Evolutionary conservation across 495 filamentous ascomycete genomes (phyloP).

Genomic region (Aspergillus panamensis): DNA sequence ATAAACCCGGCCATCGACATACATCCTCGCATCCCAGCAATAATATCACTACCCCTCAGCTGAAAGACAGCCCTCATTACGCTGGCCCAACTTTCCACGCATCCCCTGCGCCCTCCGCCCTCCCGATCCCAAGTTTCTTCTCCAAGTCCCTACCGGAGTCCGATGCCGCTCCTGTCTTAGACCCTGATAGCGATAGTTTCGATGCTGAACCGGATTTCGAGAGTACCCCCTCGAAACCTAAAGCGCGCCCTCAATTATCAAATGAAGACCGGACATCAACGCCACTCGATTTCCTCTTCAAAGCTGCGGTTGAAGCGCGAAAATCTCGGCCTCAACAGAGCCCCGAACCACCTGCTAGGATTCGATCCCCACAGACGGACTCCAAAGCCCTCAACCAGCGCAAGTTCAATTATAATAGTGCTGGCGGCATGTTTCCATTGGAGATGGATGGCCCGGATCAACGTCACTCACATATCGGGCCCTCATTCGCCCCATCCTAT

Average conservation of each 20-base stretch:
- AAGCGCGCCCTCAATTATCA: slow-evolving; percentile 24
- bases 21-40: slow-evolving; percentile 31
- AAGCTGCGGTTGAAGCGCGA: slow-evolving; percentile 69
- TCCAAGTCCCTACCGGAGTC: slow-evolving; percentile 71
- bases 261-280: slow-evolving; percentile 56
- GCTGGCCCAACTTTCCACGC: slow-evolving; percentile 94
- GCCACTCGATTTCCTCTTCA: slow-evolving; percentile 84
- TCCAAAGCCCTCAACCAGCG: slow-evolving; percentile 27
- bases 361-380: slow-evolving; percentile 38
- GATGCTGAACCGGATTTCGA: slow-evolving; percentile 35
- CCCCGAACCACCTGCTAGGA: slow-evolving; percentile 40
- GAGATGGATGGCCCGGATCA: slow-evolving; percentile 58
- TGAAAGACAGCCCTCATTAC: slow-evolving; percentile 58
- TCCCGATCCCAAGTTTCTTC: slow-evolving; percentile 90
- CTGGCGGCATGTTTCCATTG: slow-evolving; percentile 57
- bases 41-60: slow-evolving; percentile 46
- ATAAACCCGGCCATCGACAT: slow-evolving; percentile 29
- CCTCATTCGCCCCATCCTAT: slow-evolving; percentile 65
- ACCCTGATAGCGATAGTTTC: slow-evolving; percentile 37
- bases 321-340: slow-evolving; percentile 37
- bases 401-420: slow-evolving; percentile 36
- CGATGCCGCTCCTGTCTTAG: slow-evolving; percentile 35
- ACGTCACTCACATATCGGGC: slow-evolving; percentile 50
- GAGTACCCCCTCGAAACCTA: slow-evolving; percentile 43
- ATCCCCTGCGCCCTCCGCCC: slow-evolving; percentile 86